Evolutionary conservation across 2,329 filamentous ascomycete genomes (phyloP), one percentile per base, ranked within the genome.

Genomic region (Epichloe coenophiala): DNA sequence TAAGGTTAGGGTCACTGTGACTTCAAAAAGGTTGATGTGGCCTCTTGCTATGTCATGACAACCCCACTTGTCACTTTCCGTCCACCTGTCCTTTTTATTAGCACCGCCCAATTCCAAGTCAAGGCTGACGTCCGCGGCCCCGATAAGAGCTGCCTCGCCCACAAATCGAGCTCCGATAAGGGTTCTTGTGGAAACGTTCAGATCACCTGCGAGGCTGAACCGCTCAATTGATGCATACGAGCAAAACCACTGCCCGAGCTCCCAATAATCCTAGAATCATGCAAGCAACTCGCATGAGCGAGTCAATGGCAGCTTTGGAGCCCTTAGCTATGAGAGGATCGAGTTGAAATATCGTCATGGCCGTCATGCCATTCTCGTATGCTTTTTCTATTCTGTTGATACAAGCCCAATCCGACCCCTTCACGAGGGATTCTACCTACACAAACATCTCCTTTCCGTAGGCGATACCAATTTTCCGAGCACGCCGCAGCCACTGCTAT

Each of bases 1-100:
- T 21, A 17, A 48, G 27, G 33, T 42, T 11, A 31, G 31, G 31
- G 1, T 9, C 31, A 31, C 31, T 31, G 31, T 31, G 3, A 38
- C 9, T 21, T 23, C 38, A 40, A 63, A 52, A 53, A 59, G 58
- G 63, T 62, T 58, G 60, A 67, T 61, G 65, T 67, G 65, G 63
- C 65, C 65, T 66, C 57, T 8, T 21, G 47, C n/a, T 4, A 27
- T 31, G 62, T 17, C 27, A 60, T 57, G 43, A 48, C 48, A 52
- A 31, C 27, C 27, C 27, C 48, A 43, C 48, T 36, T 31, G 27
- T 31, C 27, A 31, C 27, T 31, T 31, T 31, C 7, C 55, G 40
- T 49, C 47, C 47, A 51, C 38, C 39, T 45, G 45, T 42, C 36
- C 37, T 42, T 36, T 23, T 23, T 23, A 6, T 42, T 17, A 33